Base-by-base conservation (phyloP, 495 filamentous ascomycete genomes). In the Pseudomonodictys pantanalensis region DNA sequence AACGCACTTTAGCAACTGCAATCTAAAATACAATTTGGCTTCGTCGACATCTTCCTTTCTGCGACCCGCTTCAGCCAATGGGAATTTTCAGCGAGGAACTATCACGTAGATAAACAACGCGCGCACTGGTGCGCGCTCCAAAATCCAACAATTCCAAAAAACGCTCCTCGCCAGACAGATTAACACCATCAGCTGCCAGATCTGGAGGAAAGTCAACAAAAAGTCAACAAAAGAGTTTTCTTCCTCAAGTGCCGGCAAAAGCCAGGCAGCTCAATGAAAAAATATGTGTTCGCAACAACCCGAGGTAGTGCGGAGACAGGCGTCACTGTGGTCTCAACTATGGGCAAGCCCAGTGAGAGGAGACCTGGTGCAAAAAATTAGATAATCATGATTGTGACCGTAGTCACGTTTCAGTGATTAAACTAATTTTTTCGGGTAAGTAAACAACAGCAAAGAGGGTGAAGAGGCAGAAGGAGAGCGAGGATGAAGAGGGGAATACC, bases 181-280 rank as follows among this genome's bases (percentile, higher is more conserved):
- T n/a, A n/a, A n/a, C n/a, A n/a, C n/a, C n/a, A n/a, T n/a, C n/a
- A n/a, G n/a, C n/a, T n/a, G n/a, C n/a, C n/a, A n/a, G n/a, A n/a
- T n/a, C n/a, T n/a, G n/a, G n/a, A n/a, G n/a, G n/a, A n/a, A n/a
- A n/a, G n/a, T n/a, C n/a, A n/a, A n/a, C n/a, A n/a, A n/a, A n/a
- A n/a, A n/a, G n/a, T n/a, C 9, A 24, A 11, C 18, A 49, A 33
- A 52, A 11, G n/a, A n/a, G n/a, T n/a, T 35, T 43, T 54, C 51
- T 54, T 54, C 51, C 35, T 54, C 51, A 54, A 54, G n/a, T 10
- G 20, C 35, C 35, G 20, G 18, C 33, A 22, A 24, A 3, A 54
- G 51, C 18, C 51, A 54, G 20, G 26, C 20, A 9, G 20, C n/a
- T 54, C 51, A 54, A 54, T 54, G 51, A 54, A 54, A 52, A 54